Evolutionary conservation across 2,329 filamentous ascomycete genomes (phyloP), one percentile per base, ranked within the genome.

Genomic region (Pseudopithomyces maydicus): DNA sequence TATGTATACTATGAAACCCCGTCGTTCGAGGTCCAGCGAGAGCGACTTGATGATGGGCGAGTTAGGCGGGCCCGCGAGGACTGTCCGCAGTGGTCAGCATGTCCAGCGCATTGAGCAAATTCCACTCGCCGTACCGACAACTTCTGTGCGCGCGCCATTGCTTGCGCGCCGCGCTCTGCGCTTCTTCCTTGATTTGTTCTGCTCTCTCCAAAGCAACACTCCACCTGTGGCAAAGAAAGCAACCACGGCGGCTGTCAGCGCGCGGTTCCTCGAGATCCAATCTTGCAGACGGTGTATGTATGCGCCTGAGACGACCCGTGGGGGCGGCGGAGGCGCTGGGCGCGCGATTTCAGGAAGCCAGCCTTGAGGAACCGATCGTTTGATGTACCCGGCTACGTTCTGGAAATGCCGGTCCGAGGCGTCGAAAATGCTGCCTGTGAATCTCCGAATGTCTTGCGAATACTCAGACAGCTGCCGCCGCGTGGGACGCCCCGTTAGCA

Each of bases 1-100:
- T 58, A 99, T 83, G 74, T 92, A 99, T 54, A 98, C 91, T 58
- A 98, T 90, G 74, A 96, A 98, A 4, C 95, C 95, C 62, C 92
- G 87, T 57, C 92, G 84, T 78, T 98, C 95, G 64, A 99, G 81
- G 71, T 99, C 95, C 46, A 93, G 78, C 2, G 92, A 88, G 52
- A 98, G 81, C 11, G 91, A 92, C 69, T 88, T 89, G 6, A 92
- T 94, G 70, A 97, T 82, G 15, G 93, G 90, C 68, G 96, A 88
- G 48, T 89, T 86, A 2, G 92, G 90, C 19, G 91, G 92, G n/a
- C 94, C 94, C 20, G 92, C 92, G 60, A 98, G 85, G 26, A 98
- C 90, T 73, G 87, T 80, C 19, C 36, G n/a, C 38, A 15, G 7
- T 35, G 38, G 57, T 68, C 47, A 66, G 58, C 44, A 44, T 6